phyloP scores from a whole-genome alignment of 2,329 filamentous ascomycete genomes.

The Domatiomyces globalis region DNA sequence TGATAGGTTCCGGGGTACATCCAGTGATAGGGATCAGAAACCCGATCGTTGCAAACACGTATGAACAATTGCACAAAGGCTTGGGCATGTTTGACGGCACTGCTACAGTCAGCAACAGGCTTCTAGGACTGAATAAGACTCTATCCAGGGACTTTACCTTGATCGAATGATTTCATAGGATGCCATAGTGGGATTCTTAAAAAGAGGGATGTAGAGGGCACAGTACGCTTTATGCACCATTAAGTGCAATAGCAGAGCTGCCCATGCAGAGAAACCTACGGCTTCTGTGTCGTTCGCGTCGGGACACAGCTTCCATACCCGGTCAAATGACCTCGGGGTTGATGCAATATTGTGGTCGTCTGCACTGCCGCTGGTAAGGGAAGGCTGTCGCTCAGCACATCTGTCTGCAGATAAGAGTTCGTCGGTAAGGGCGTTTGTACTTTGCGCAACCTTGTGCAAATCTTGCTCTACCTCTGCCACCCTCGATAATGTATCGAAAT shows the following conservation, averaged over 20 bases:
- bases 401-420: slow-evolving; percentile 2
- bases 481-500: slow-evolving; percentile 3
- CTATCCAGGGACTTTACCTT: too few relatives aligned
- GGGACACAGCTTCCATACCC: slow-evolving; percentile 8
- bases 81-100: slow-evolving; percentile 17
- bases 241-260: slow-evolving; percentile 11
- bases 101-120: slow-evolving; percentile 2
- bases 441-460: slow-evolving; percentile 4
- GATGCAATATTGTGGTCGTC: background rate
- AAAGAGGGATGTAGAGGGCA: slow-evolving; percentile 15
- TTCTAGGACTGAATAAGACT: too few relatives aligned
- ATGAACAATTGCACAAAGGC: slow-evolving; percentile 17
- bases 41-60: slow-evolving; percentile 13
- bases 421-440: slow-evolving; percentile 1
- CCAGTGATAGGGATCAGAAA: slow-evolving; percentile 16
- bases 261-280: slow-evolving; percentile 9
- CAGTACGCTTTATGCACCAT: slow-evolving; percentile 18
- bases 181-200: slow-evolving; percentile 5
- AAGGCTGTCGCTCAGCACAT: background rate
- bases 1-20: slow-evolving; percentile 19
- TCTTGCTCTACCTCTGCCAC: slow-evolving; percentile 5
- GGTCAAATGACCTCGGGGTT: slow-evolving; percentile 3
- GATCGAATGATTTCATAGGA: slow-evolving; percentile 4
- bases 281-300: slow-evolving; percentile 8
- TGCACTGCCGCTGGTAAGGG: background rate